A percentile compares a stretch with the other conserved stretches of the same genome.
These are phyloP conservation scores for Aspergillus coremiiformis DNA, from an alignment of 495 filamentous ascomycete species.

Conservation along the genomic window DNA sequence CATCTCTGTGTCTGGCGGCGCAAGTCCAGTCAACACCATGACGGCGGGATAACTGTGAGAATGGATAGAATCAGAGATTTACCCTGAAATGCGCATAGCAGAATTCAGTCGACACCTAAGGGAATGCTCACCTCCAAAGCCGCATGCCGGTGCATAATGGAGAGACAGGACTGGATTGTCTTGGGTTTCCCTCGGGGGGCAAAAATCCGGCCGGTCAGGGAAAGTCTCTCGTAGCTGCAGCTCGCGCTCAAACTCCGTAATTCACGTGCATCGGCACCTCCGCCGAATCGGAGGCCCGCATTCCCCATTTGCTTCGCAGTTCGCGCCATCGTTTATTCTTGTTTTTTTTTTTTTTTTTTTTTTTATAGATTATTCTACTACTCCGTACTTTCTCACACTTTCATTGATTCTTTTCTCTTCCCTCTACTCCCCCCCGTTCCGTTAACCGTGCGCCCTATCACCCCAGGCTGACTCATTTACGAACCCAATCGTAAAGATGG, in stretches of 20 bases:
- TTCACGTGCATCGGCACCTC: slow-evolving; percentile 29
- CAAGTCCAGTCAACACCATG: slow-evolving; percentile 26
- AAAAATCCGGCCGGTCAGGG: slow-evolving; percentile 9
- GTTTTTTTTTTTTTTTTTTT: slow-evolving; percentile 1
- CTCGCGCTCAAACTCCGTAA: not conserved
- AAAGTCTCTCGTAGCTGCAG: not conserved
- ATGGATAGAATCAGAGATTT: not conserved
- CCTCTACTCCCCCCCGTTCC: not conserved
- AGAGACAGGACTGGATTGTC: not conserved
- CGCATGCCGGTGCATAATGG: slow-evolving; percentile 32
- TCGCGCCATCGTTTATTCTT: slow-evolving; percentile 21
- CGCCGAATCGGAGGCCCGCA: slow-evolving; percentile 29
- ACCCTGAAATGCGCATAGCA: not conserved
- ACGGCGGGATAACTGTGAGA: slow-evolving; percentile 22
- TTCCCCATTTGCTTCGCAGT: not conserved
- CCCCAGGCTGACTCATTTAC: not conserved
- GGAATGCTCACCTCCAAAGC: slow-evolving; percentile 27
- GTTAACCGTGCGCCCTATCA: not conserved
- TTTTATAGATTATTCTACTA: too few relatives aligned
- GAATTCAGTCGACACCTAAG: not conserved
- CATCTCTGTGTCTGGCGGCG: slow-evolving; percentile 15
- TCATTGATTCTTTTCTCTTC: not conserved
- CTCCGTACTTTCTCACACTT: slow-evolving; percentile 1
- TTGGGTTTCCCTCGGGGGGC: slow-evolving; percentile 13
- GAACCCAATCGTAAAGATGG: slow-evolving; percentile 17